Evolutionary conservation across 805 yeast species (phyloP).

Genomic region (Candida schatavii): DNA sequence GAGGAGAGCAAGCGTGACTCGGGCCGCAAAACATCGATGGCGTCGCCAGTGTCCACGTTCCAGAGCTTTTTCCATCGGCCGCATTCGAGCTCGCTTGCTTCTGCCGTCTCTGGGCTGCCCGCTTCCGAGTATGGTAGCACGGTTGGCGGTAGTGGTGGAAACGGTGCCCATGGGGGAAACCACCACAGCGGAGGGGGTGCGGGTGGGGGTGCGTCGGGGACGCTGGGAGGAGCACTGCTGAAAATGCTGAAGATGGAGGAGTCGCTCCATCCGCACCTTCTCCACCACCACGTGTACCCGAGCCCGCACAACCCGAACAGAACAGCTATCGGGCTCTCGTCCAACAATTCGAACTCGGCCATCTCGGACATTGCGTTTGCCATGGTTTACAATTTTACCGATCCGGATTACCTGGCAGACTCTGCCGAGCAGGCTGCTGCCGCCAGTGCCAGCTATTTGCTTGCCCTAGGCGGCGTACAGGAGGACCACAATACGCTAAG

Average conservation of each 20-base stretch:
- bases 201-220: conserved; percentile 1
- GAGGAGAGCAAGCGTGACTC: conserved; percentile 1
- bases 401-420: conserved; percentile 21
- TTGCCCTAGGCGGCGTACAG: background rate
- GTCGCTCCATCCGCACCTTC: background rate
- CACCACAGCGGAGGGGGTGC: conserved; percentile 4
- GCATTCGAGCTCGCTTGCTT: conserved; percentile 10
- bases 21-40: conserved; percentile 21
- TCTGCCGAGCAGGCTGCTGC: conserved; percentile 21
- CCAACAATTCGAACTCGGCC: conserved; percentile 33
- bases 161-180: too few species aligned
- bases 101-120: background rate
- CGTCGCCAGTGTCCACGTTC: conserved; percentile 31
- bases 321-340: conserved; percentile 26
- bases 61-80: conserved; percentile 34
- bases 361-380: conserved; percentile 30
- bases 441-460: background rate
- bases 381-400: conserved; percentile 31
- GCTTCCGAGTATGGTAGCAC: too few species aligned
- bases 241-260: conserved; percentile 4
- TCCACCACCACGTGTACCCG: conserved; percentile 1
- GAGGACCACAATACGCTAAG: conserved; percentile 19
- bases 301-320: conserved; percentile 12
- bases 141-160: too few species aligned
- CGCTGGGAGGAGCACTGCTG: background rate